Percentiles rank a stretch among this genome's conserved stretches.
phyloP scores from a whole-genome alignment of 2,329 filamentous ascomycete genomes.

The Sporothrix brasiliensis region DNA sequence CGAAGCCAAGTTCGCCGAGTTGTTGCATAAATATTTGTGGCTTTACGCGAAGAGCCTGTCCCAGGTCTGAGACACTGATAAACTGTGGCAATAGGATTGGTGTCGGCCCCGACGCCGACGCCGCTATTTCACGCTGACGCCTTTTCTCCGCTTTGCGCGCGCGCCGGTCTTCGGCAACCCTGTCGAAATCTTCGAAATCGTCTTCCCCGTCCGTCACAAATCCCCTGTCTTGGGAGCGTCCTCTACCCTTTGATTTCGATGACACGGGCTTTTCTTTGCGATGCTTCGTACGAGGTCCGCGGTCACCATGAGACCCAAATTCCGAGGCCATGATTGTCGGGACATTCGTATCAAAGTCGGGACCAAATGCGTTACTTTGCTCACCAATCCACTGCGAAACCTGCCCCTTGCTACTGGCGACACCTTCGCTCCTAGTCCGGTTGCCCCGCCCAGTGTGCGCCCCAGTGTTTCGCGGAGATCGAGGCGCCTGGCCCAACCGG shows the following conservation, averaged over 20 bases:
- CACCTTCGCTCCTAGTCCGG: too few species aligned
- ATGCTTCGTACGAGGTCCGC: slow-evolving; percentile 22
- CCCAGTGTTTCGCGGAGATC: neutral
- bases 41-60: slow-evolving; percentile 71
- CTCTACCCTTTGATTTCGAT: slow-evolving; percentile 27
- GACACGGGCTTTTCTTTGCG: slow-evolving; percentile 24
- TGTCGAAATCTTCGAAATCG: slow-evolving; percentile 46
- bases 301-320: neutral
- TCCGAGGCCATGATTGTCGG: neutral
- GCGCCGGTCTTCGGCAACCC: slow-evolving; percentile 46
- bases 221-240: neutral
- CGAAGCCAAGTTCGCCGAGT: slow-evolving; percentile 84
- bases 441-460: neutral
- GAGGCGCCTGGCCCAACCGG: neutral
- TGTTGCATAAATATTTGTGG: slow-evolving; percentile 72
- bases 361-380: neutral
- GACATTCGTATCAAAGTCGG: neutral
- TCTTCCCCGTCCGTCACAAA: slow-evolving; percentile 47
- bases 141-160: slow-evolving; percentile 50
- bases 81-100: slow-evolving; percentile 82
- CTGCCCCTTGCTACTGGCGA: neutral
- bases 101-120: slow-evolving; percentile 51
- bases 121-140: slow-evolving; percentile 46
- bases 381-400: neutral
- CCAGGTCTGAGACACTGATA: slow-evolving; percentile 84